Evolutionary conservation across 441 rosid genomes (phyloP), one percentile per base, ranked within the genome.

Genomic region (Erodium trifolium): DNA sequence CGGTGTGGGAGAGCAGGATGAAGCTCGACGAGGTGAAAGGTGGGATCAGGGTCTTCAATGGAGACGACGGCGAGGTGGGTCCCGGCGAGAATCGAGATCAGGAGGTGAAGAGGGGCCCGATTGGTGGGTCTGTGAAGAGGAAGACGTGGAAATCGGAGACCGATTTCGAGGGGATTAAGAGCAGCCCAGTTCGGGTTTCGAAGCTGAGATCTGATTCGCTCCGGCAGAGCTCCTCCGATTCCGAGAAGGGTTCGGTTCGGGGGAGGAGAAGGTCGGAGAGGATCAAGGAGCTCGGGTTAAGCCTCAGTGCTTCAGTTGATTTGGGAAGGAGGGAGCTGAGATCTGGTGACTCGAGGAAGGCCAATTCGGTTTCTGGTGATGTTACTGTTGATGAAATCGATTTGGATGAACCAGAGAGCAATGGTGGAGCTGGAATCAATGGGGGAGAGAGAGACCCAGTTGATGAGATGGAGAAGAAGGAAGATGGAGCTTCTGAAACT

Each of bases 231-330:
- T 17, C 63, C 12, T 57, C 63, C 63, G 63, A 57, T 18, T 18
- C 63, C 63, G 63, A 68, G 79, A 71, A 69, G 70, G 72, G 74
- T 71, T 79, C 85, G 13, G 65, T 65, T 73, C 77, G 49, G 74
- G 72, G 43, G 3, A 77, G 79, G 47, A 57, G 73, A 59, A 79
- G 82, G 80, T 83, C 87, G 75, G 82, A 43, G 11, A 43, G 12
- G 12, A 43, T 0, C 12, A 43, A 43, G 49, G 47, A 41, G 47
- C 47, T 41, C 47, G 47, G 47, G 5, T 9, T 41, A 9, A 43
- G 49, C 49, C 49, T 43, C 49, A 34, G 37, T 34, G 37, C 37
- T 34, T 34, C 37, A 0, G 37, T 34, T 34, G 37, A 34, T 34
- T 34, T 34, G 59, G 64, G 18, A 65, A 68, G 37, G 5, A 3